These are phyloP conservation scores for Xylaria sp. DNA, from an alignment of 2,329 filamentous ascomycete genomes.

Conservation along the genomic window DNA sequence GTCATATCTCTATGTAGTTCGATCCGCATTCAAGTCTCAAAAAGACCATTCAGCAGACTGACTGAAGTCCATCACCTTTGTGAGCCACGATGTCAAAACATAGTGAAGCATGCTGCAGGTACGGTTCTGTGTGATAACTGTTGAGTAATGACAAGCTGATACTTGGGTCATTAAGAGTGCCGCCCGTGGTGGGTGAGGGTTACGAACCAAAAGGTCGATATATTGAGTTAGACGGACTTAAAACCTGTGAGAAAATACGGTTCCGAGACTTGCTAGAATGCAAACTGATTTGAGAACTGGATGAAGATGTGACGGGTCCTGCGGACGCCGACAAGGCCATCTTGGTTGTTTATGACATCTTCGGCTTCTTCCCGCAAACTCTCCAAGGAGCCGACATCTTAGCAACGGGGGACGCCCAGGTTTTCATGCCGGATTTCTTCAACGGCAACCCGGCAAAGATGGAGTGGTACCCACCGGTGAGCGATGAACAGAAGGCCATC, in stretches of 20 bases:
- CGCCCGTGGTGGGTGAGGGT: slow-evolving; percentile 35
- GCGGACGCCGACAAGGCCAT: slow-evolving; percentile 63
- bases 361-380: slow-evolving; percentile 75
- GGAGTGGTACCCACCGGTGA: slow-evolving; percentile 69
- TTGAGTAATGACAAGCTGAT: slow-evolving; percentile 2
- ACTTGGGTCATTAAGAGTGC: slow-evolving; percentile 28
- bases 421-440: slow-evolving; percentile 92
- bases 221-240: slow-evolving; percentile 31
- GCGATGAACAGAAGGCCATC: slow-evolving; percentile 66
- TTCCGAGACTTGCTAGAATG: neutral
- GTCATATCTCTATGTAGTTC: slow-evolving; percentile 5
- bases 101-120: slow-evolving; percentile 40
- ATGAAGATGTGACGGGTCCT: slow-evolving; percentile 57
- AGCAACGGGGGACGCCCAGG: slow-evolving; percentile 62
- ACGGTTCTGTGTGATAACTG: neutral
- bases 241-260: slow-evolving; percentile 34
- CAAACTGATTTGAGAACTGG: neutral
- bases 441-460: slow-evolving; percentile 72
- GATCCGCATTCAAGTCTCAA: neutral
- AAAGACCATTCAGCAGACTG: neutral
- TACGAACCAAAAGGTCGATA: slow-evolving; percentile 40
- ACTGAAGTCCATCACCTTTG: neutral
- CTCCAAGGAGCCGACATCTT: slow-evolving; percentile 76
- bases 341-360: slow-evolving; percentile 71
- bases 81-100: slow-evolving; percentile 36